Evolutionary conservation across 345 rosid species (phyloP).

Genomic region (Stellera chamaejasme): DNA sequence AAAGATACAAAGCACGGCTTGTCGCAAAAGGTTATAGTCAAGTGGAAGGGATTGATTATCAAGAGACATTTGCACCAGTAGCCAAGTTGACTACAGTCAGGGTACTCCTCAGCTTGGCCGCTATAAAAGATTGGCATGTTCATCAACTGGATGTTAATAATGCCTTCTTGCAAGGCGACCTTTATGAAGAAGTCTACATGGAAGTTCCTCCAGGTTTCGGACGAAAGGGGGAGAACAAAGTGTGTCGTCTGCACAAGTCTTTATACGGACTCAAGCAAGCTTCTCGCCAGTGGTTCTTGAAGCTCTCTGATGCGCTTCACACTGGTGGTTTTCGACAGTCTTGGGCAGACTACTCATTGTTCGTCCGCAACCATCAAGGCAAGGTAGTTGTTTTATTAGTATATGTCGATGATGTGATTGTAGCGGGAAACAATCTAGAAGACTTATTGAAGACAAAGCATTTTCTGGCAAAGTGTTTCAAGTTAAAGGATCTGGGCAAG

Average conservation of each 20-base stretch:
- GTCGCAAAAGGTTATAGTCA: no score
- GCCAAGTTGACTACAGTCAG: no score
- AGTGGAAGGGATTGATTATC: no score
- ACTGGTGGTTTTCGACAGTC: not conserved
- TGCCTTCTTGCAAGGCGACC: not conserved
- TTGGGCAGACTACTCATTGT: not conserved
- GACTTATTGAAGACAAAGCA: not conserved
- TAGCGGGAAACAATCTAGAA: not conserved
- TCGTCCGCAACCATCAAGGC: not conserved
- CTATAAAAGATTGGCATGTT: no score
- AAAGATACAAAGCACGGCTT: no score
- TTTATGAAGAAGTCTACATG: not conserved
- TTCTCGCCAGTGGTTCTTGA: not conserved
- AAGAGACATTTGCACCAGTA: no score
- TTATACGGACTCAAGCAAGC: not conserved
- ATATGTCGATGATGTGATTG: constrained; percentile 8
- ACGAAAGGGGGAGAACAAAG: not conserved
- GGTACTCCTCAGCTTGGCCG: no score
- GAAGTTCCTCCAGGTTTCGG: not conserved
- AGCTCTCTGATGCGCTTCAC: not conserved
- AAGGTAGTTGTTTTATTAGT: not conserved
- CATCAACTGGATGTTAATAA: no score
- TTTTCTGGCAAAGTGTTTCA: not conserved
- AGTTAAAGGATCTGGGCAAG: constrained; percentile 3
- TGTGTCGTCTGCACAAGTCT: not conserved